Conservation (phyloP, 2,329 filamentous ascomycete species). For the Fusarium buxicola region DNA sequence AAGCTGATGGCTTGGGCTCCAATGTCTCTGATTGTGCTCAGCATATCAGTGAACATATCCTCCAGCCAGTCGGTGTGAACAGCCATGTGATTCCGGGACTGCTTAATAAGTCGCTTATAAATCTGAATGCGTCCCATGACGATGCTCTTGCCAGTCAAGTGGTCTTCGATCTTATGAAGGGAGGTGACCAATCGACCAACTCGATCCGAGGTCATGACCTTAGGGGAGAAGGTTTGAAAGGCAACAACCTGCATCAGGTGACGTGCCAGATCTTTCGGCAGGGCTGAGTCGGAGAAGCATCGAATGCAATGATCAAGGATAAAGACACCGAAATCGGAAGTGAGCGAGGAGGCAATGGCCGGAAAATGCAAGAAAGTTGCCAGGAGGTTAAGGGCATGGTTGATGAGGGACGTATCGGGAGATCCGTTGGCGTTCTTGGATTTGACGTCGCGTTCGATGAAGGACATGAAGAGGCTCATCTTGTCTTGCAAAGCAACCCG, state of each 20-base stretch:
- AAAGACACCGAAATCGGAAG: constrained; percentile 82
- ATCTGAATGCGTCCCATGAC: constrained; percentile 80
- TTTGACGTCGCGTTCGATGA: constrained; percentile 84
- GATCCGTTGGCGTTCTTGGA: constrained; percentile 66
- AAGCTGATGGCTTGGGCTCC: constrained; percentile 79
- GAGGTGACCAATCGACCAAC: constrained; percentile 77
- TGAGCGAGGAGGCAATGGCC: constrained; percentile 75
- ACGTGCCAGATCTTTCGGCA: constrained; percentile 82
- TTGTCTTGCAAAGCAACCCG: constrained; percentile 78
- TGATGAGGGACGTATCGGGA: constrained; percentile 76
- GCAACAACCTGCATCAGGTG: constrained; percentile 84
- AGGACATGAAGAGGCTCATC: constrained; percentile 81
- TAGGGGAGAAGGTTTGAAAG: constrained; percentile 80
- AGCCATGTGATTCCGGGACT: constrained; percentile 77
- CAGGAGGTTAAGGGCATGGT: constrained; percentile 82
- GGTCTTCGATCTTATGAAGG: constrained; percentile 77
- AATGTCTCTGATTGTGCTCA: constrained; percentile 82
- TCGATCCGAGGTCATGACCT: constrained; percentile 78
- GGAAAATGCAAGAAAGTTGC: constrained; percentile 80
- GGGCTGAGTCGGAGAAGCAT: constrained; percentile 73
- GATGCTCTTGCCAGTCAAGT: constrained; percentile 83
- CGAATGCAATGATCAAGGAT: constrained; percentile 84
- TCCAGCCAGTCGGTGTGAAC: constrained; percentile 81
- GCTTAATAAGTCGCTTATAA: constrained; percentile 80
- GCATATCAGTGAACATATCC: constrained; percentile 83